Conservation (phyloP, 1,139 yeast species). For the Blastobotrys capitulatus region DNA sequence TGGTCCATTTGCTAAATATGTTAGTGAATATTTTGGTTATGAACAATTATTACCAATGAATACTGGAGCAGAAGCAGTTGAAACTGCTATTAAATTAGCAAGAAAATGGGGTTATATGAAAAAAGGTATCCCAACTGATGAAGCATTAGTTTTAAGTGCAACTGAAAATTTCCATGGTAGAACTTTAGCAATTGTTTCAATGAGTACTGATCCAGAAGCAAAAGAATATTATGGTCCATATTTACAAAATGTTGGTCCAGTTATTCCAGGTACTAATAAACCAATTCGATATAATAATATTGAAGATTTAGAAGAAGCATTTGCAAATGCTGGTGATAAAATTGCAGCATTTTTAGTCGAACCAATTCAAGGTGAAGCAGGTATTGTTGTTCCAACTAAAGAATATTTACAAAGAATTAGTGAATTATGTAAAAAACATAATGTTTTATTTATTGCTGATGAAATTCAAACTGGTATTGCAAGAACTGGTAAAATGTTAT, state of each 20-base stretch:
- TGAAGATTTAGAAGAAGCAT: constrained; percentile 82
- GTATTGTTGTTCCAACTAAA: constrained; percentile 87
- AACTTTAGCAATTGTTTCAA: constrained; percentile 89
- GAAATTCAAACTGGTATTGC: constrained; percentile 98
- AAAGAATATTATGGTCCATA: constrained; percentile 88
- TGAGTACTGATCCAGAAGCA: constrained; percentile 96
- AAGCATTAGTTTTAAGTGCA: constrained; percentile 86
- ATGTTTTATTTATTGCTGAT: constrained; percentile 85
- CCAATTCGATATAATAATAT: constrained; percentile 42
- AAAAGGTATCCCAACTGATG: constrained; percentile 75
- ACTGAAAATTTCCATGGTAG: constrained; percentile 93
- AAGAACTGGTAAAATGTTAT: constrained; percentile 90
- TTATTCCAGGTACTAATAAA: constrained; percentile 50
- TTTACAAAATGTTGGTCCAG: constrained; percentile 75
- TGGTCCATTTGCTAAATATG: constrained; percentile 80
- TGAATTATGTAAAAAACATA: constrained; percentile 73
- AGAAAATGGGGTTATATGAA: constrained; percentile 95
- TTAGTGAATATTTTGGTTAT: constrained; percentile 83
- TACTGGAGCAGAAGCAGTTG: constrained; percentile 99
- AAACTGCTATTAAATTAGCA: constrained; percentile 88
- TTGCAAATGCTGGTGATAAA: constrained; percentile 78
- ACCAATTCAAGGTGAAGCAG: constrained; percentile 99
- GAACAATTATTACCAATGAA: constrained; percentile 97
- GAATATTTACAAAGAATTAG: constrained; percentile 73
- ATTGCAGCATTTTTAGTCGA: constrained; percentile 89